Evolutionary conservation across 164 flowering plant genomes (phyloP), one percentile per base, ranked within the genome.

Genomic region (Hamamelis virginiana): DNA sequence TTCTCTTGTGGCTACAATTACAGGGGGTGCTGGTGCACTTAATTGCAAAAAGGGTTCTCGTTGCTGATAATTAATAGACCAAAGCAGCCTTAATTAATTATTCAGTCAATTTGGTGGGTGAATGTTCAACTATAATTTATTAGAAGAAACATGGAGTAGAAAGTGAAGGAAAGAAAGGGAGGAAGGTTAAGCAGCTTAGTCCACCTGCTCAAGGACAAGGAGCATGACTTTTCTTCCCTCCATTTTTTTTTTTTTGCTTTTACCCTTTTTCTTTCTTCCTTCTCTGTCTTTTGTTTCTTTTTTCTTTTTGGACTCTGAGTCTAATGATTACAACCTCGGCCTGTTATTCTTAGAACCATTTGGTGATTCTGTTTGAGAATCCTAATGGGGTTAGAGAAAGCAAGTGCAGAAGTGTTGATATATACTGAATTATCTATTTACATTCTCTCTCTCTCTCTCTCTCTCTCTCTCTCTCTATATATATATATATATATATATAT

Each of bases 31-130:
- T 0, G 97, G 97, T 67, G 74, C 90, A 59, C 89, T 91, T 11
- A 66, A n/a, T 21, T 91, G 97, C 88, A 82, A 50, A 68, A 87
- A 81, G 70, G 91, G 94, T 9, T 72, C 91, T 5, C 86, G 86
- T n/a, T 91, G 96, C 86, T 90, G 78, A 80, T 74, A 27, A 15
- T 16, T 52, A 18, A 4, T 23, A 23, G 43, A 18, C 19, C 16
- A 59, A 23, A 22, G 18, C 13, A 44, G 50, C 28, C 52, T 55
- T 23, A 43, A 41, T 11, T 19, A n/a, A n/a, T n/a, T n/a, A n/a
- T 33, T 33, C 41, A 33, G 41, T 33, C 5, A 44, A 13, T 22
- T 53, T 33, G 19, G 18, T 27, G 9, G 1, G n/a, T n/a, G n/a
- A n/a, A n/a, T 15, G 14, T 52, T 55, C 19, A 48, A 53, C 53